Conservation (phyloP, 176 grass and related monocot species). For the Musa acuminata region DNA sequence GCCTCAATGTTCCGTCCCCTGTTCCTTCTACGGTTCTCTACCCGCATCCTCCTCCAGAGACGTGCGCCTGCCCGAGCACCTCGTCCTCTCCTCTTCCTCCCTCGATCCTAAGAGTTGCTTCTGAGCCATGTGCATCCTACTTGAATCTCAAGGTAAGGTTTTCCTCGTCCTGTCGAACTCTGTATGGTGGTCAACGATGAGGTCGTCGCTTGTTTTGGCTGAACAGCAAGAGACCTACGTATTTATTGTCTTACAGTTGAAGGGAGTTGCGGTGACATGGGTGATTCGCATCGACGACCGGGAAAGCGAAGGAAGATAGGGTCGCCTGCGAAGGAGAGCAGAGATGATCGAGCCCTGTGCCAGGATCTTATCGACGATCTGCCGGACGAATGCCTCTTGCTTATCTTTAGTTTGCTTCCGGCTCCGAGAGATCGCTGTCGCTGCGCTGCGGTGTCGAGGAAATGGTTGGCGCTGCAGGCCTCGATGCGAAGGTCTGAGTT, state of each 20-base stretch:
- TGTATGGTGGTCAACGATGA: too few species aligned
- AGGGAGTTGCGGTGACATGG: not conserved
- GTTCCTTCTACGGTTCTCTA: too few species aligned
- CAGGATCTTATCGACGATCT: not conserved
- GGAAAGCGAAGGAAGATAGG: not conserved
- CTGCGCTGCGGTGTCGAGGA: conserved; percentile 11
- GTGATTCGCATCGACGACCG: not conserved
- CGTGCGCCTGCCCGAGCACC: too few species aligned
- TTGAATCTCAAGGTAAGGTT: not conserved
- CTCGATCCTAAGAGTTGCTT: too few species aligned
- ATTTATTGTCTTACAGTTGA: not conserved
- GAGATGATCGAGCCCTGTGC: not conserved
- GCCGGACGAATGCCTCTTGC: not conserved
- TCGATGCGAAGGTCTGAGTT: conserved; percentile 6
- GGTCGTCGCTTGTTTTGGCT: too few species aligned
- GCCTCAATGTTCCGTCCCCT: too few species aligned
- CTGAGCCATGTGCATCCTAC: not conserved
- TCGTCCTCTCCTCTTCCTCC: too few species aligned
- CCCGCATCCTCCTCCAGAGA: too few species aligned
- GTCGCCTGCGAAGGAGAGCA: not conserved
- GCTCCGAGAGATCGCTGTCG: not conserved
- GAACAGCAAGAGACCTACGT: too few species aligned
- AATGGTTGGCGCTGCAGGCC: not conserved
- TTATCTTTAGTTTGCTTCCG: not conserved
- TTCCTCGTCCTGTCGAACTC: too few species aligned